Evolutionary conservation across 768 basidiomycete species (phyloP), one percentile per base, ranked within the genome.

Genomic region (Psilocybe cyanescens): DNA sequence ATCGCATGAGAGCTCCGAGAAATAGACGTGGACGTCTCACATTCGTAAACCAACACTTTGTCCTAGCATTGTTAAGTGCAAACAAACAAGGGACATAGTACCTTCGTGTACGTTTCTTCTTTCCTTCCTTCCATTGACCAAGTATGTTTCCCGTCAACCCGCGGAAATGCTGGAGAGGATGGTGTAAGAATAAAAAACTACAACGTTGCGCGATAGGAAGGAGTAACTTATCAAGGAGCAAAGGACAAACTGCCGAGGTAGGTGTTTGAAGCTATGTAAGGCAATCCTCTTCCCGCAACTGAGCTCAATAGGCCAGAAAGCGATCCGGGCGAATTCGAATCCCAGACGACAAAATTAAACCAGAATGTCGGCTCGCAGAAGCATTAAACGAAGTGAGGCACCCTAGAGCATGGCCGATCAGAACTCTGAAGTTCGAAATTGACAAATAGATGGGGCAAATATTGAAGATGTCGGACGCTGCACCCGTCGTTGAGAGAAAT

Each of bases 1-100:
- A 31, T 47, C 28, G 55, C 45, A 58, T 58, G 51, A 58, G 51
- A 58, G 49, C 57, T 62, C 61, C 61, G 61, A 62, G 57, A 62
- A 58, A 62, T 62, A 62, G 57, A 62, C 61, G 56, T 58, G 47
- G 31, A 54, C 47, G 35, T 54, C 49, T 58, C 19, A 29, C 28
- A 17, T 19, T 41, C 49, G 24, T 49, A 35, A 33, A 17, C 28
- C 31, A 57, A 31, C 57, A 50, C 17, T 35, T 17, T 17, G 29
- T 31, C 53, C 45, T 44, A 52, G 47, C 52, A 46, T 62, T 45
- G 44, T 58, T 54, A n/a, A 44, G n/a, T 51, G 56, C 44, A 58
- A 58, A 48, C 19, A 57, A 57, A 53, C 19, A 48, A 57, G 14
- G 16, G 16, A 33, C 45, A n/a, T 33, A 17, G 8, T 58, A 49